Evolutionary conservation across 2,329 filamentous ascomycete genomes (phyloP).

Genomic region (Alternaria sp.): DNA sequence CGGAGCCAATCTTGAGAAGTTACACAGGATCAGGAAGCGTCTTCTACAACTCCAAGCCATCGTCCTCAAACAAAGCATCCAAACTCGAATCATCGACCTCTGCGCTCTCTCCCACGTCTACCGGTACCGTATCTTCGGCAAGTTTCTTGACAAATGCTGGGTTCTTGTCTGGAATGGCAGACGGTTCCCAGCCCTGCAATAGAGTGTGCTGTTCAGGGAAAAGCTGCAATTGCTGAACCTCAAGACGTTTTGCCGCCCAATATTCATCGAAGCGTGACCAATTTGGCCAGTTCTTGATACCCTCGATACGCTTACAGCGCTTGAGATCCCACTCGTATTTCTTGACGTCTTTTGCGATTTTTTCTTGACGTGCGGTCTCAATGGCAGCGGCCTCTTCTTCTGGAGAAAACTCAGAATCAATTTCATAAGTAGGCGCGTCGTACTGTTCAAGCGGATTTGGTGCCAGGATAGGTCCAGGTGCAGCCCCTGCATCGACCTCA

Average conservation of each 20-base stretch:
- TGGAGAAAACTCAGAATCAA: background rate
- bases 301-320: background rate
- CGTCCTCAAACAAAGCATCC: background rate
- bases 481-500: background rate
- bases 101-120: background rate
- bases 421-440: rapidly evolving
- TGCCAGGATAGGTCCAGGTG: background rate
- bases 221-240: background rate
- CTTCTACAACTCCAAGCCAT: rapidly evolving
- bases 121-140: background rate
- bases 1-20: too few relatives aligned
- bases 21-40: too few relatives aligned
- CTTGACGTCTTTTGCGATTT: background rate
- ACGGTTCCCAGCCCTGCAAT: too few relatives aligned
- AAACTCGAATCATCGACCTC: background rate
- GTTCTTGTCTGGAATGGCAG: background rate
- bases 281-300: background rate
- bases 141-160: background rate
- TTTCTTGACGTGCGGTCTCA: background rate
- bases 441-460: background rate
- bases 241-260: background rate
- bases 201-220: too few relatives aligned
- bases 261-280: background rate
- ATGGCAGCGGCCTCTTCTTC: background rate
- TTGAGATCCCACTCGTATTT: background rate